Evolutionary conservation across 116 monocot genomes (phyloP), one percentile per base, ranked within the genome.

Genomic region (Posidonia oceanica): DNA sequence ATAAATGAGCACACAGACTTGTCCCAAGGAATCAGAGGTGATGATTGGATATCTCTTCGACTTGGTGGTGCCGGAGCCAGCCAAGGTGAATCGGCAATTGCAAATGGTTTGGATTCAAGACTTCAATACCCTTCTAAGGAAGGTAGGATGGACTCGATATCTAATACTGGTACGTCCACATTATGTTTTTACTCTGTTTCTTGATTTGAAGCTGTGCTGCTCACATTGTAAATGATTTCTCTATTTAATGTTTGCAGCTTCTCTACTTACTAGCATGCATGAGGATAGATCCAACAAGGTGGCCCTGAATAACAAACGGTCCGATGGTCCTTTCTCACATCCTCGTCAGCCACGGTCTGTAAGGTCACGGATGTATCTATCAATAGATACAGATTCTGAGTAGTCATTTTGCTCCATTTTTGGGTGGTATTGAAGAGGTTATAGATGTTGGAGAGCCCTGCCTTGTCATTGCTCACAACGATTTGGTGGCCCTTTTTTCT

Each of bases 11-110:
- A 76, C 60, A 36, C 21, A 73, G 82, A 86, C 69, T 41, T 84
- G 60, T 52, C 57, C 8, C 78, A 82, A 63, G 80, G 73, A 72
- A 74, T 71, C 29, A 58, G 61, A 14, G 68, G 82, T 55, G 82
- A 87, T 77, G 87, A 91, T 84, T 97, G 89, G 91, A 85, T 87
- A 37, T 90, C 87, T 67, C 87, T 98, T 68, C 77, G 79, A 36
- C 89, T 98, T 65, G 82, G 77, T 56, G 72, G 76, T 66, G 76
- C 74, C n/a, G 83, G 82, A 39, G 80, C 78, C 60, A 36, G 63
- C 59, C 79, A 79, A 39, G 63, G 38, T 70, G 85, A 80, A 20
- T 61, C 72, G 59, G 69, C 68, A 54, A 41, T 73, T 14, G 42
- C 63, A 55, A 71, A 84, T 84, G 80, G 70, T 29, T 71, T 69